These are phyloP conservation scores for Papiliotrema nemorosa DNA, from an alignment of 1,284 basidiomycete species.

Conservation along the genomic window DNA sequence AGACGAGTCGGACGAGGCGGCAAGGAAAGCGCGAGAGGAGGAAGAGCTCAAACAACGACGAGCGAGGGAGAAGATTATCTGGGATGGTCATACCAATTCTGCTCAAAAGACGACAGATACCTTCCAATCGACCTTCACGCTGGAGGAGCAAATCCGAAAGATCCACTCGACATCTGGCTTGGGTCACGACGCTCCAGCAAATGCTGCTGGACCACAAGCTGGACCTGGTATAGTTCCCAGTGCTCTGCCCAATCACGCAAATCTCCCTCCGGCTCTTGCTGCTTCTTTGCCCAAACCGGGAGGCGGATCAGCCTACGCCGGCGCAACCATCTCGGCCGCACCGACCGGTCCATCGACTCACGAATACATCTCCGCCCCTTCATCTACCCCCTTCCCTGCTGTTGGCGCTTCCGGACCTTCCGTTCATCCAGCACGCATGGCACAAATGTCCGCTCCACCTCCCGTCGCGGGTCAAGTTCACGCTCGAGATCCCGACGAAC, in stretches of 20 bases:
- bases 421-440: slow-evolving; percentile 25
- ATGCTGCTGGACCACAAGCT: slow-evolving; percentile 20
- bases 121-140: slow-evolving; percentile 82
- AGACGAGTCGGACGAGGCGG: slow-evolving; percentile 74
- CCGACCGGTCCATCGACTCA: slow-evolving; percentile 35
- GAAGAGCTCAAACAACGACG: slow-evolving; percentile 70
- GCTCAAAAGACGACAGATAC: slow-evolving; percentile 83
- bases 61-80: slow-evolving; percentile 86
- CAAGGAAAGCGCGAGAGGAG: slow-evolving; percentile 77
- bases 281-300: slow-evolving; percentile 46
- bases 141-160: slow-evolving; percentile 92
- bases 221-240: slow-evolving; percentile 32
- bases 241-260: slow-evolving; percentile 33
- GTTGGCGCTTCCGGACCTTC: slow-evolving; percentile 59
- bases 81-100: slow-evolving; percentile 92
- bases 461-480: slow-evolving; percentile 31
- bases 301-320: slow-evolving; percentile 33
- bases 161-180: slow-evolving; percentile 71
- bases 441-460: slow-evolving; percentile 16
- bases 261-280: slow-evolving; percentile 29
- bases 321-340: slow-evolving; percentile 47
- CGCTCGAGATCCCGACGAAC: slow-evolving; percentile 57
- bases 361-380: slow-evolving; percentile 26
- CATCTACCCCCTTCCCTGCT: slow-evolving; percentile 37
- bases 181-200: not conserved